Evolutionary conservation across 345 rosid species (phyloP), one percentile per base, ranked within the genome.

Genomic region (Hypericum perforatum): DNA sequence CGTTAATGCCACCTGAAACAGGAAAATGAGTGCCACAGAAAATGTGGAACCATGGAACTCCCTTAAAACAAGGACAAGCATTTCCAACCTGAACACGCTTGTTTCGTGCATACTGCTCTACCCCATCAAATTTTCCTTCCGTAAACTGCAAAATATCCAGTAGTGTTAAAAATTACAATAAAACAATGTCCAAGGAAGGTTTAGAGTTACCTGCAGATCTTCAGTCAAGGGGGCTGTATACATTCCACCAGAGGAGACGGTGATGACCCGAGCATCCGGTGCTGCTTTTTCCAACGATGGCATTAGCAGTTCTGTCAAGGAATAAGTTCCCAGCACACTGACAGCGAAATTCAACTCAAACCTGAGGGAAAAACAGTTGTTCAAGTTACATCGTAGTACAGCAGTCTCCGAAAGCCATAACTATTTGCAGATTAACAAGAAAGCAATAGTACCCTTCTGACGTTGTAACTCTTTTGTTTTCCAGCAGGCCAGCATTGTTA

Each of bases 161-260:
- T 10, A 41, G 5, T 13, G 32, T 37, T 45, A 54, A 41, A 44
- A 37, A 13, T 15, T 9, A 32, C 8, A 2, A 37, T 8, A 9
- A 7, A 40, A 61, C 6, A 3, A 37, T 41, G 45, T n/a, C 36
- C 15, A 41, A 32, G 13, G 12, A 16, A 54, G 43, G 6, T 45
- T 41, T 7, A 39, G 29, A 37, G 41, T 57, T 63, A 80, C 89
- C 86, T 90, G 87, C 42, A 90, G 79, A 74, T 90, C 98, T 56
- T 76, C 62, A 43, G 87, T 78, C 74, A 90, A 76, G 7, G 95
- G 84, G 44, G 74, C 42, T 3, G 95, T 66, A 57, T 84, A 90
- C 96, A 84, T 90, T 70, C 96, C 96, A 63, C 85, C 94, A 16
- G 96, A 86, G 47, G 95, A 49, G 53, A 90, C 94, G 8, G 91